Evolutionary conservation across 202 grass and related monocot genomes (phyloP), one percentile per base, ranked within the genome.

Genomic region (Panicum virgatum): DNA sequence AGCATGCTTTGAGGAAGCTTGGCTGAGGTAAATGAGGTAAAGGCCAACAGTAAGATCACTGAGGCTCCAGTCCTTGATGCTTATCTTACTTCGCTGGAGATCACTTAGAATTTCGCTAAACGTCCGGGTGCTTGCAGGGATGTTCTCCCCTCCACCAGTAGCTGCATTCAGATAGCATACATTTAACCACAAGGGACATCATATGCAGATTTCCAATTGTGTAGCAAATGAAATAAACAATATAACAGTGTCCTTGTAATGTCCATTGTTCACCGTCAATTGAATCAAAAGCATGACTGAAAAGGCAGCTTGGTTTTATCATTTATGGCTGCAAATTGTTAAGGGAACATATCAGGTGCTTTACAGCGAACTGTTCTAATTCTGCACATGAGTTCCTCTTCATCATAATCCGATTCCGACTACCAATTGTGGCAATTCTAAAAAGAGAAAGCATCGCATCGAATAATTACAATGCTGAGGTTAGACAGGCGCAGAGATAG

Each of bases 51-150:
- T 98, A 62, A 95, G 77, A 75, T 98, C 92, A 62, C 89, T 93
- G 23, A 98, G 85, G 79, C 96, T 98, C 92, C 96, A 98, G 53
- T 95, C 90, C 80, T 93, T 86, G 62, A 98, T 90, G 89, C 90
- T 92, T 23, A 93, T 81, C 87, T 93, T 98, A 72, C 92, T 98
- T 73, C 87, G 65, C 61, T 98, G 96, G 18, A 98, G 89, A 72
- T 93, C 92, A 53, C 72, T 88, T 75, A 98, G 77, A 65, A 98
- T 91, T 79, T 96, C 96, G 6, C 81, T 89, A 62, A 96, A 95
- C 52, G 87, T 87, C 12, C 77, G 76, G 73, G 84, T 90, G 65
- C 87, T 84, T 25, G 74, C 73, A 3, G 88, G 72, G 65, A 83
- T 81, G 71, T 53, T 86, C n/a, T 90, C 80, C 20, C 60, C 86